Percentiles rank a stretch among this genome's conserved stretches.
Conservation (phyloP, 768 basidiomycete species). For the Gelatoporia subvermispora region DNA sequence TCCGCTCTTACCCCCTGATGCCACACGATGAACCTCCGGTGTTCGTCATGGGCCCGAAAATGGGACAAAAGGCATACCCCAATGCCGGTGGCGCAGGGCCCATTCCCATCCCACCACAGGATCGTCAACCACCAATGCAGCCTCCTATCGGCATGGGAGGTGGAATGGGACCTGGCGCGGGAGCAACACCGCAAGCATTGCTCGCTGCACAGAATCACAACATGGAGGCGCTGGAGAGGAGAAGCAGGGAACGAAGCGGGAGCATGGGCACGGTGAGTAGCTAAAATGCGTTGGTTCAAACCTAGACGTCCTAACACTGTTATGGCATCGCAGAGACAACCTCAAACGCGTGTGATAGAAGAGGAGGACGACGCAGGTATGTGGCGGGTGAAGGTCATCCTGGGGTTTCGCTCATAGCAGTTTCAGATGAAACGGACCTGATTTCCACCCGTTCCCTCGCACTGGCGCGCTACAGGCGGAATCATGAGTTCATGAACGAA, state of each 20-base stretch:
- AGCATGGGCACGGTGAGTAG: conserved; percentile 36
- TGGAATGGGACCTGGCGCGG: conserved; percentile 5
- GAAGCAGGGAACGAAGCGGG: conserved; percentile 40
- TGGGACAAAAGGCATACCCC: conserved; percentile 56
- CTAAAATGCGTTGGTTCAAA: not conserved
- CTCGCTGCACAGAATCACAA: conserved; percentile 66
- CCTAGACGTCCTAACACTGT: not conserved
- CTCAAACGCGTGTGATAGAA: conserved; percentile 26
- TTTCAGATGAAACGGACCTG: conserved; percentile 37
- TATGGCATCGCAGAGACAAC: conserved; percentile 22
- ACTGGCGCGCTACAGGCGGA: conserved; percentile 66
- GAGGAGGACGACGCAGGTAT: conserved; percentile 67
- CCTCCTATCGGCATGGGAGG: conserved; percentile 13
- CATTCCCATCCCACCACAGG: conserved; percentile 2
- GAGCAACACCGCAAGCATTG: conserved; percentile 50
- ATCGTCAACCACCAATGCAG: conserved; percentile 5
- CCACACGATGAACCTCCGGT: conserved; percentile 60
- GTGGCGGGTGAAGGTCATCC: conserved; percentile 1
- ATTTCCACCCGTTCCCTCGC: conserved; percentile 73
- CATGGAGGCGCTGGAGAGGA: conserved; percentile 69
- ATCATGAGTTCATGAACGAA: conserved; percentile 82
- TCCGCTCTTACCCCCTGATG: conserved; percentile 66
- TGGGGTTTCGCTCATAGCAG: not conserved
- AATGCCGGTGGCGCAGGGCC: conserved; percentile 8
- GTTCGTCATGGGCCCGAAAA: conserved; percentile 68